phyloP scores from a whole-genome alignment of 1,284 basidiomycete genomes.

The Cutaneotrichosporon mucoides region DNA sequence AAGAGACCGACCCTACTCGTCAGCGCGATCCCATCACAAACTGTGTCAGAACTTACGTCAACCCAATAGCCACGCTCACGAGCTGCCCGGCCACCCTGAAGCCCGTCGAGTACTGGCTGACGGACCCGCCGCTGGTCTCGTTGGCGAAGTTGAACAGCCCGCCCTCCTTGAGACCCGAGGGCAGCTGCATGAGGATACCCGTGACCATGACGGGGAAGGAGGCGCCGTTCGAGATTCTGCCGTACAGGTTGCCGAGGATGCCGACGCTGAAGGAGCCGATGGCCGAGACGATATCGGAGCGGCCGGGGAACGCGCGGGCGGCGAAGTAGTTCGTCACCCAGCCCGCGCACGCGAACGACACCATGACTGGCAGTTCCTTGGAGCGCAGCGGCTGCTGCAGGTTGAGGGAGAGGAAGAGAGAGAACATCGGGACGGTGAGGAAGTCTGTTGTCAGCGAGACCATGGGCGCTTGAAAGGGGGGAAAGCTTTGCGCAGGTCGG shows the following conservation, averaged over 20 bases:
- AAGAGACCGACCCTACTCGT: constrained; percentile 61
- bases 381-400: constrained; percentile 66
- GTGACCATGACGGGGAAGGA: constrained; percentile 53
- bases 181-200: constrained; percentile 84
- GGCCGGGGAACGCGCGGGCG: constrained; percentile 60
- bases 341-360: constrained; percentile 67
- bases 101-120: constrained; percentile 51
- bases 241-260: constrained; percentile 75
- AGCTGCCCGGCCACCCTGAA: constrained; percentile 50
- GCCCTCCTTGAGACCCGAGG: constrained; percentile 57
- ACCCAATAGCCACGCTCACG: constrained; percentile 52
- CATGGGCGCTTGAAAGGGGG: background rate
- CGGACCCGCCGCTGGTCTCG: constrained; percentile 1
- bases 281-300: constrained; percentile 69
- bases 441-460: constrained; percentile 50
- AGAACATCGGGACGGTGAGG: constrained; percentile 73
- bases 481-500: no score
- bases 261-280: constrained; percentile 78
- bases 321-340: constrained; percentile 74
- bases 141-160: constrained; percentile 59
- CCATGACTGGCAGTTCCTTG: constrained; percentile 64
- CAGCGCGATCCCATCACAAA: background rate
- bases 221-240: constrained; percentile 51
- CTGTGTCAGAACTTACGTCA: constrained; percentile 28
- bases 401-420: constrained; percentile 67